Evolutionary conservation across 257 asterid genomes (phyloP).

Genomic region (Fraxinus excelsior): DNA sequence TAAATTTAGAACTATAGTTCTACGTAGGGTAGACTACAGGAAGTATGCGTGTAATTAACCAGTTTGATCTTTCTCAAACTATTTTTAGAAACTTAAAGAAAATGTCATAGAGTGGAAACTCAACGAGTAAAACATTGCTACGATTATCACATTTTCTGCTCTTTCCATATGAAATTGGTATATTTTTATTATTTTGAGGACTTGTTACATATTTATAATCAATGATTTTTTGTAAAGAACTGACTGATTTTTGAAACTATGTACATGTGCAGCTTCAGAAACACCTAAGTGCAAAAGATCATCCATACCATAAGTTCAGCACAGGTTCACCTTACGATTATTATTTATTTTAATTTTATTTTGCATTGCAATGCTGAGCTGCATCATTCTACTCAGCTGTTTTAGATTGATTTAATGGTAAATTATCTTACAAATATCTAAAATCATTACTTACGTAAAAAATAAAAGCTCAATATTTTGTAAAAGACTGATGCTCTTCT

Average conservation of each 20-base stretch:
- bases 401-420: neutral
- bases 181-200: neutral
- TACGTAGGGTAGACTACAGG: neutral
- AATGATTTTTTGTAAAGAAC: slow-evolving; percentile 23
- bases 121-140: neutral
- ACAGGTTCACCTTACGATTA: slow-evolving; percentile 64
- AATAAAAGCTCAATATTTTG: neutral
- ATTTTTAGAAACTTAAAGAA: slow-evolving; percentile 3
- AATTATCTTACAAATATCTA: neutral
- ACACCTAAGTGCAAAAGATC: slow-evolving; percentile 70
- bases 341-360: slow-evolving; percentile 22
- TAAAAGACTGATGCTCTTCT: neutral
- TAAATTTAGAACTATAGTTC: neutral
- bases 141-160: neutral
- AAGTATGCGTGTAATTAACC: neutral
- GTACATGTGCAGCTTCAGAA: slow-evolving; percentile 77
- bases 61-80: slow-evolving; percentile 5
- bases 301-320: slow-evolving; percentile 96
- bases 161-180: neutral
- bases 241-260: slow-evolving; percentile 19
- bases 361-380: slow-evolving; percentile 8
- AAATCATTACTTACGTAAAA: neutral
- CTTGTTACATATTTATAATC: slow-evolving; percentile 2
- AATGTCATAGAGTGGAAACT: neutral
- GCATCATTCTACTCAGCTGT: neutral